Evolutionary conservation across 2,329 filamentous ascomycete genomes (phyloP), one percentile per base, ranked within the genome.

Genomic region (Juglanconis sp.): DNA sequence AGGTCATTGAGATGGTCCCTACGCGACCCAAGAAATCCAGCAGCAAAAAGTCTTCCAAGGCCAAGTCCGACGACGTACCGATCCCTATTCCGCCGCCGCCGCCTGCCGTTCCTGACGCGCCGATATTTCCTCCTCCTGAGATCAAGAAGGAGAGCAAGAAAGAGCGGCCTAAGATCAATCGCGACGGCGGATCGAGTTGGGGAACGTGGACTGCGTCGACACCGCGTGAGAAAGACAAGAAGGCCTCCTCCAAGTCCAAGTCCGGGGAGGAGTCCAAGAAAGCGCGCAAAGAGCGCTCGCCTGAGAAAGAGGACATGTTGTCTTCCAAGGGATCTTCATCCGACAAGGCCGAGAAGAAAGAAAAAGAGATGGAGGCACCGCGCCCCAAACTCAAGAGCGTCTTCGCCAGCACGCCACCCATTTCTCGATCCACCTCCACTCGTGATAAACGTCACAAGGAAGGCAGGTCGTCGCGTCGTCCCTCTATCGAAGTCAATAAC

Each of bases 121-220:
- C 80, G 36, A 70, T 77, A 51, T 77, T 80, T 7, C 80, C 82
- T 34, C 79, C 81, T 4, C 76, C 84, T 15, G 85, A 87, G 54
- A 76, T 81, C 11, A 86, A 80, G 62, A 85, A 82, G 56, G 71
- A 79, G 4, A 80, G 80, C 3, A 91, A 86, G 74, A 96, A 89
- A 71, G 90, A 96, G 64, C 88, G 92, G 13, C 78, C 89, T 34
- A 91, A 88, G 69, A 85, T 92, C 64, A 90, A 86, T 66, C 89
- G 91, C 60, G 87, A 89, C 42, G 81, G 84, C 40, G 50, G 57
- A 9, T 79, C 84, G 11, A 86, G 89, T 35, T 95, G 92, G 91
- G 88, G 87, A 40, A 86, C 87, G 71, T 94, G 89, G 89, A 85
- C 83, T 17, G 81, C 86, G 15, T 77, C 82, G 3, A 74, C 80